Percentiles rank a stretch among this genome's conserved stretches.
Conservation (phyloP, 78 protist species). For the Speleostelium caveatum region DNA sequence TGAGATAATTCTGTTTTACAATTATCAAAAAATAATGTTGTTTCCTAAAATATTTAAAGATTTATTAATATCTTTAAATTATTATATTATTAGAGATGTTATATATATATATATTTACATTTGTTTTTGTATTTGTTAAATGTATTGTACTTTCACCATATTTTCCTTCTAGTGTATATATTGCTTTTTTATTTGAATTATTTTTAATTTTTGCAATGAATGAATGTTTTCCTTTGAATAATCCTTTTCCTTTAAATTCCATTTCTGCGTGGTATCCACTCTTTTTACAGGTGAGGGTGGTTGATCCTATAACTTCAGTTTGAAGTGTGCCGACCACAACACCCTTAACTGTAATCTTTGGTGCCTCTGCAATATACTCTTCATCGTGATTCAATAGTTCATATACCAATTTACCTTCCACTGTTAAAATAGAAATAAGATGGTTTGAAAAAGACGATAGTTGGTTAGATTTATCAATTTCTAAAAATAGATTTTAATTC, state of each 20-base stretch:
- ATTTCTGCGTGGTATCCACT: conserved; percentile 49
- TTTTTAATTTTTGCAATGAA: conserved; percentile 52
- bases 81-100: not conserved
- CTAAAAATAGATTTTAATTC: not conserved
- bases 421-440: no score
- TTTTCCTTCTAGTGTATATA: conserved; percentile 56
- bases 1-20: not conserved
- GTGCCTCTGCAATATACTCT: conserved; percentile 48
- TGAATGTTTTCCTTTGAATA: conserved; percentile 23
- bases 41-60: not conserved
- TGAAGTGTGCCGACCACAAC: conserved; percentile 45
- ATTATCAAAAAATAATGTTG: conserved; percentile 25
- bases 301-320: conserved; percentile 49
- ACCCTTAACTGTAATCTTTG: conserved; percentile 73
- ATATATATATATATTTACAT: conserved; percentile 1
- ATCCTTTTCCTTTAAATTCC: conserved; percentile 66
- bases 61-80: not conserved
- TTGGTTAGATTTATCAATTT: not conserved
- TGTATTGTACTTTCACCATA: conserved; percentile 40
- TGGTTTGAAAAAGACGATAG: not conserved
- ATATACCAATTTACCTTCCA: conserved; percentile 55
- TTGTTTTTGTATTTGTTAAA: conserved; percentile 20
- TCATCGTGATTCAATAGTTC: conserved; percentile 18
- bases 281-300: conserved; percentile 30
- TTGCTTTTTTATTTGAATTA: conserved; percentile 25